Conservation (phyloP, 2,329 filamentous ascomycete species). For the Alternaria novae-zelandiae region DNA sequence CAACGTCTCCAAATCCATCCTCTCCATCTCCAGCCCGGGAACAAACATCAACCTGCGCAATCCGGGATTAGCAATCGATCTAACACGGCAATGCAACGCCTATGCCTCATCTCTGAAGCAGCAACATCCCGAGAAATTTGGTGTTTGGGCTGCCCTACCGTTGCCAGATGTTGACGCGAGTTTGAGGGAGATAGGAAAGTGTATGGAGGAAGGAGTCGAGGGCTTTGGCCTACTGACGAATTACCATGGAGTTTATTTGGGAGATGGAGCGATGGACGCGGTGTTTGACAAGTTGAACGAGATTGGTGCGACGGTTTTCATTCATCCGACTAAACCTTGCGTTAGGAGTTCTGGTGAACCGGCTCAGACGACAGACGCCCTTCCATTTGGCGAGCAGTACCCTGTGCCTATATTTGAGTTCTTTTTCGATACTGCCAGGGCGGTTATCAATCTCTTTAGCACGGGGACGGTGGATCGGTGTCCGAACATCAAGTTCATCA, state of each 20-base stretch:
- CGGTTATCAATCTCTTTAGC: conserved; percentile 57
- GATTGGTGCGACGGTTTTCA: conserved; percentile 58
- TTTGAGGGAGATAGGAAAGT: conserved; percentile 56
- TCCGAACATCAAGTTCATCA: conserved; percentile 56
- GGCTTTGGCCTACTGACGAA: conserved; percentile 62
- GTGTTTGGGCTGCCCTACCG: conserved; percentile 62
- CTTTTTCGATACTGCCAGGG: conserved; percentile 60
- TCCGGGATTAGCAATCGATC: conserved; percentile 39
- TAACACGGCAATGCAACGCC: conserved; percentile 52
- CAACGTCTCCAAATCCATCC: conserved; percentile 59
- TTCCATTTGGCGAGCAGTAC: conserved; percentile 47
- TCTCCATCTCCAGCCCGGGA: conserved; percentile 63
- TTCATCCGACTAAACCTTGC: conserved; percentile 62
- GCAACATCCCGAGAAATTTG: conserved; percentile 51
- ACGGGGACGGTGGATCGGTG: conserved; percentile 55
- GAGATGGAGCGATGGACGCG: conserved; percentile 53
- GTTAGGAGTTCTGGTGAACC: conserved; percentile 25
- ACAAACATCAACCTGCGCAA: conserved; percentile 55
- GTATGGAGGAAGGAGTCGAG: conserved; percentile 54
- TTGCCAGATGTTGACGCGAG: conserved; percentile 57
- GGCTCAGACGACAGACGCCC: conserved; percentile 31
- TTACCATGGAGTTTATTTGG: conserved; percentile 60
- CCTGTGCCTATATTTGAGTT: conserved; percentile 59
- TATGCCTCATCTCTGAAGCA: conserved; percentile 51
- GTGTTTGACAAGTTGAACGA: conserved; percentile 59